Conservation (phyloP, 2,329 filamentous ascomycete species). For the Pleurostoma richardsiae region DNA sequence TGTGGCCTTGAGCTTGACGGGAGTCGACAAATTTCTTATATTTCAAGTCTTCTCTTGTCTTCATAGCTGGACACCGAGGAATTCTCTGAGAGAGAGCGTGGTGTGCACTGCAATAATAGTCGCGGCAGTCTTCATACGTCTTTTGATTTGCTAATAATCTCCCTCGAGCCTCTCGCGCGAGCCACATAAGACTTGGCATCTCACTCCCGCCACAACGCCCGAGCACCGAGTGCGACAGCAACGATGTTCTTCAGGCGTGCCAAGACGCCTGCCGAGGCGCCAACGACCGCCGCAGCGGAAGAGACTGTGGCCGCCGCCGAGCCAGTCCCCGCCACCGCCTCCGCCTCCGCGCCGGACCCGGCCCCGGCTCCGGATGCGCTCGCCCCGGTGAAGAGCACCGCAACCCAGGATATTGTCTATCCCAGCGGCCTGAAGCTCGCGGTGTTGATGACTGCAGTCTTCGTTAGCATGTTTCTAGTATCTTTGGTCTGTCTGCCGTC, state of each 20-base stretch:
- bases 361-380: background rate
- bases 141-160: too few relatives aligned
- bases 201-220: too few relatives aligned
- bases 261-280: background rate
- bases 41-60: too few relatives aligned
- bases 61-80: too few relatives aligned
- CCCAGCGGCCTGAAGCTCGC: constrained; percentile 23
- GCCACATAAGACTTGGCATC: too few relatives aligned
- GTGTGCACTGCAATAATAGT: too few relatives aligned
- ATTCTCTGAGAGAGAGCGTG: too few relatives aligned
- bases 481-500: constrained; percentile 17
- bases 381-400: background rate
- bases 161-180: too few relatives aligned
- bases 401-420: constrained; percentile 17
- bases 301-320: background rate
- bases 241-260: background rate
- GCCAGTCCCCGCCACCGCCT: constrained; percentile 11
- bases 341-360: background rate
- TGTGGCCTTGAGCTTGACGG: too few relatives aligned
- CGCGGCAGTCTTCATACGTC: too few relatives aligned
- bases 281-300: background rate
- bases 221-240: background rate
- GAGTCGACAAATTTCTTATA: too few relatives aligned
- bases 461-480: constrained; percentile 30
- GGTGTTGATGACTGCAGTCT: constrained; percentile 25